These are phyloP conservation scores for Elongisporangium prolatum DNA, from an alignment of 352 stramenopile genomes.

Conservation along the genomic window DNA sequence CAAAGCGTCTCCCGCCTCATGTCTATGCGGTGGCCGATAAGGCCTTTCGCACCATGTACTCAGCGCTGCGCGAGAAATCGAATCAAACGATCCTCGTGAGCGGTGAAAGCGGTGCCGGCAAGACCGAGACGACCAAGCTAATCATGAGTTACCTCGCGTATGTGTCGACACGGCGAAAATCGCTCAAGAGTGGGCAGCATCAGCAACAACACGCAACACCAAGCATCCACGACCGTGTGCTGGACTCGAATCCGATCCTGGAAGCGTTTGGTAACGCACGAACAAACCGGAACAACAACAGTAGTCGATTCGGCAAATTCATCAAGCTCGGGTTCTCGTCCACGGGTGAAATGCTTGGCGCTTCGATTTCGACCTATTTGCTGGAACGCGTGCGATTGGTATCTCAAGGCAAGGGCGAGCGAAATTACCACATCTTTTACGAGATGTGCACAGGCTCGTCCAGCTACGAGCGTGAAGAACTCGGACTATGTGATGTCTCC, in stretches of 20 bases:
- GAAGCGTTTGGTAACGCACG: constrained; percentile 95
- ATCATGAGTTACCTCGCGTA: constrained; percentile 96
- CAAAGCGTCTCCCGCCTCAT: constrained; percentile 67
- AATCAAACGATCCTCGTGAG: constrained; percentile 96
- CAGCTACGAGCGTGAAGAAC: constrained; percentile 36
- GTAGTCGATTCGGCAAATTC: constrained; percentile 95
- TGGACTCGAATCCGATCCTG: constrained; percentile 95
- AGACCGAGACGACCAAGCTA: constrained; percentile 97
- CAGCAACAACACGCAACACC: constrained; percentile 19
- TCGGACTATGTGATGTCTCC: constrained; percentile 39
- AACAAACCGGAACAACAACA: constrained; percentile 97
- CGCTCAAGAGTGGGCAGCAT: constrained; percentile 1
- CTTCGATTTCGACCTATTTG: constrained; percentile 90
- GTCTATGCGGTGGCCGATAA: constrained; percentile 85
- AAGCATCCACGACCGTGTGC: constrained; percentile 80
- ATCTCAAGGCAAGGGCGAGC: constrained; percentile 90
- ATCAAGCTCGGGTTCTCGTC: constrained; percentile 91
- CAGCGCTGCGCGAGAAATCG: constrained; percentile 36
- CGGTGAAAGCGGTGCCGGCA: constrained; percentile 93
- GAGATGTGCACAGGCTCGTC: constrained; percentile 88
- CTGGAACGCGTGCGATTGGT: constrained; percentile 95
- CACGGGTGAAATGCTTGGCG: constrained; percentile 74
- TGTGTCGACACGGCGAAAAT: constrained; percentile 46
- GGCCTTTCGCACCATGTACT: constrained; percentile 82
- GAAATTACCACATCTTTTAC: constrained; percentile 99